Evolutionary conservation across 1,284 basidiomycete species (phyloP).

Genomic region (Naganishia sp.): DNA sequence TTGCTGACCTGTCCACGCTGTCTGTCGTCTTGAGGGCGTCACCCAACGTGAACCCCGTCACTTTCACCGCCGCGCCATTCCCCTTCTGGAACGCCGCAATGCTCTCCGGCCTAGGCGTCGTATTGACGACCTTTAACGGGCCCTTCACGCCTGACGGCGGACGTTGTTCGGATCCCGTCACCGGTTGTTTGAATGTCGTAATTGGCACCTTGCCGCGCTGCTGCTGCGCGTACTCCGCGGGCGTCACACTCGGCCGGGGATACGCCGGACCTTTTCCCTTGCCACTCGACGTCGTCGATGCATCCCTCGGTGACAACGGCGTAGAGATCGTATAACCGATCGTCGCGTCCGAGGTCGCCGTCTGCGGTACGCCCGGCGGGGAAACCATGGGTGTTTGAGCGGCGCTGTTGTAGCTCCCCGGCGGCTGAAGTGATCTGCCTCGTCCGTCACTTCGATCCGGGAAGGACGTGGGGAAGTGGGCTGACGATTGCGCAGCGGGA

Average conservation of each 20-base stretch:
- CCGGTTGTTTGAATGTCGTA: not conserved
- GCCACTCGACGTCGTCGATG: not conserved
- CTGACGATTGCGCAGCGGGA: conserved; percentile 7
- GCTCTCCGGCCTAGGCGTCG: conserved; percentile 17
- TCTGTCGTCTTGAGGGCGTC: not conserved
- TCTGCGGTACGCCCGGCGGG: conserved; percentile 25
- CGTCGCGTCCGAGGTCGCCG: conserved; percentile 22
- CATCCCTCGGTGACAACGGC: not conserved
- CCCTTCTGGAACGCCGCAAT: conserved; percentile 10
- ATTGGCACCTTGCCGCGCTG: not conserved
- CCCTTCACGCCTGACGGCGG: not conserved
- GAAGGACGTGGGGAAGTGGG: not conserved
- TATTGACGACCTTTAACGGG: conserved; percentile 17
- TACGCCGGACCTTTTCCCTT: conserved; percentile 20
- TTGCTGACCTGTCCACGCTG: not conserved
- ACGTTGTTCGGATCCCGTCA: not conserved
- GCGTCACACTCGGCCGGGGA: conserved; percentile 26
- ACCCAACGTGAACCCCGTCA: not conserved
- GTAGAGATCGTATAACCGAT: conserved; percentile 4
- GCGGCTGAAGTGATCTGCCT: conserved; percentile 6
- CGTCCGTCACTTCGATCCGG: too few species aligned
- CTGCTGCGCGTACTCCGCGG: conserved; percentile 21
- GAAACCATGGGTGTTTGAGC: conserved; percentile 9
- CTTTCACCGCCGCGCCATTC: not conserved
- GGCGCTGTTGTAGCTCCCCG: conserved; percentile 2